These are phyloP conservation scores for Pyricularia sp. DNA, from an alignment of 2,329 filamentous ascomycete genomes.

Conservation along the genomic window DNA sequence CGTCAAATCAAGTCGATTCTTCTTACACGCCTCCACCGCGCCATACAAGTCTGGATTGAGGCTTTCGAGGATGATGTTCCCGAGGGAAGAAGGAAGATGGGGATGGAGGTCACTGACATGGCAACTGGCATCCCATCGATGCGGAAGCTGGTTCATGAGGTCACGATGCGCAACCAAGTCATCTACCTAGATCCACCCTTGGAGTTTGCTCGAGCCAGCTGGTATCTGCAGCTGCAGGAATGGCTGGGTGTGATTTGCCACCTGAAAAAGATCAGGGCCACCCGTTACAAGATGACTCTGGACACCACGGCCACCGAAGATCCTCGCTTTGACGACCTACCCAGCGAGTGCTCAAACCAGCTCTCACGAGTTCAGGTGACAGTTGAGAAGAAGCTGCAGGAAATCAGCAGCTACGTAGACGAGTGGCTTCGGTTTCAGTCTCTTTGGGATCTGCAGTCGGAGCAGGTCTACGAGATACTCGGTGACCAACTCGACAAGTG, in stretches of 20 bases:
- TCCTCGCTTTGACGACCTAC: constrained; percentile 69
- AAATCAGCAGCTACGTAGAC: constrained; percentile 78
- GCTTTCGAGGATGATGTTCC: constrained; percentile 58
- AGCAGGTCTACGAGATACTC: constrained; percentile 84
- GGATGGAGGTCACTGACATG: constrained; percentile 23
- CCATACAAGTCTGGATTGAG: constrained; percentile 76
- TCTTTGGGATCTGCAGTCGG: constrained; percentile 91
- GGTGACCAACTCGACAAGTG: constrained; percentile 86
- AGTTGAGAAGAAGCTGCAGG: constrained; percentile 69
- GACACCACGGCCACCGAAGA: constrained; percentile 53
- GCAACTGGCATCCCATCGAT: constrained; percentile 49
- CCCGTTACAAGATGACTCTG: constrained; percentile 82
- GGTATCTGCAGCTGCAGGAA: constrained; percentile 82
- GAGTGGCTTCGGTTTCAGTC: constrained; percentile 99
- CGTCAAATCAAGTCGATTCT: constrained; percentile 69
- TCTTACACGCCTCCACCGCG: constrained; percentile 67
- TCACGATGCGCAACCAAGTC: constrained; percentile 95
- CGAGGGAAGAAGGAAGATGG: constrained; percentile 37
- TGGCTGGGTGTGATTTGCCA: constrained; percentile 93
- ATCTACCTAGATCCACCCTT: constrained; percentile 92
- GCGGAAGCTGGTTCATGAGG: constrained; percentile 69
- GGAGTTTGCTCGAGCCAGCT: constrained; percentile 81
- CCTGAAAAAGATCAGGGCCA: constrained; percentile 85
- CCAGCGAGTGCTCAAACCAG: constrained; percentile 66
- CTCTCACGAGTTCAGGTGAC: constrained; percentile 69